phyloP scores from a whole-genome alignment of 1,284 basidiomycete genomes.

The Pterula multifida region DNA sequence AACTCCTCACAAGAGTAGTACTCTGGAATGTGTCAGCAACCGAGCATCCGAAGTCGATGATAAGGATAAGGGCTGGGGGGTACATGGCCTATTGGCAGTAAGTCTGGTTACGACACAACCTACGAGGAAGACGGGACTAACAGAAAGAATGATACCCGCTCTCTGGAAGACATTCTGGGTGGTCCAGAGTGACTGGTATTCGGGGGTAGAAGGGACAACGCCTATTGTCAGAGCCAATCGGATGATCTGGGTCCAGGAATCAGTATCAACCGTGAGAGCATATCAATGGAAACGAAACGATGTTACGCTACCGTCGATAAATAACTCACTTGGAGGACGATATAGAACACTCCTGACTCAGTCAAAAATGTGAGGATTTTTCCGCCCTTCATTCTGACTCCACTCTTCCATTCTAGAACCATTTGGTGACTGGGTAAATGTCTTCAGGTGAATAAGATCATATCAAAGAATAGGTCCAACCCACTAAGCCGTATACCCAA shows the following conservation, averaged over 20 bases:
- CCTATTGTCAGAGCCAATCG: neutral
- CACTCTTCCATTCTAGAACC: neutral
- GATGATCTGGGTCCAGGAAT: neutral
- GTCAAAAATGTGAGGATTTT: neutral
- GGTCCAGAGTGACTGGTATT: neutral
- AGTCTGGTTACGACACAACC: no score
- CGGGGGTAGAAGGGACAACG: neutral
- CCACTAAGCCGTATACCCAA: neutral
- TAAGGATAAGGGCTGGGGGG: no score
- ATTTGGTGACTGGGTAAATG: neutral
- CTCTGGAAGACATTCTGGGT: neutral
- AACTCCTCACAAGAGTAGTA: no score
- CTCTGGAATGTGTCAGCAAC: no score
- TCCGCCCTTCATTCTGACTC: neutral
- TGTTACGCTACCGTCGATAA: no score
- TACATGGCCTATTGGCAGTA: no score
- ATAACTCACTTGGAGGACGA: neutral
- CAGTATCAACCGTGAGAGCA: neutral
- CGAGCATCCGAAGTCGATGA: no score
- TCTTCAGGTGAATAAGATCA: neutral
- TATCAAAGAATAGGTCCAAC: neutral
- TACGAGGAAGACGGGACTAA: no score
- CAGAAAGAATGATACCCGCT: neutral
- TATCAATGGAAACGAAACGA: neutral
- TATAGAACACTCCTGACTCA: neutral